These are phyloP conservation scores for Solanum piurae DNA, from an alignment of 257 asterid genomes.

Conservation along the genomic window DNA sequence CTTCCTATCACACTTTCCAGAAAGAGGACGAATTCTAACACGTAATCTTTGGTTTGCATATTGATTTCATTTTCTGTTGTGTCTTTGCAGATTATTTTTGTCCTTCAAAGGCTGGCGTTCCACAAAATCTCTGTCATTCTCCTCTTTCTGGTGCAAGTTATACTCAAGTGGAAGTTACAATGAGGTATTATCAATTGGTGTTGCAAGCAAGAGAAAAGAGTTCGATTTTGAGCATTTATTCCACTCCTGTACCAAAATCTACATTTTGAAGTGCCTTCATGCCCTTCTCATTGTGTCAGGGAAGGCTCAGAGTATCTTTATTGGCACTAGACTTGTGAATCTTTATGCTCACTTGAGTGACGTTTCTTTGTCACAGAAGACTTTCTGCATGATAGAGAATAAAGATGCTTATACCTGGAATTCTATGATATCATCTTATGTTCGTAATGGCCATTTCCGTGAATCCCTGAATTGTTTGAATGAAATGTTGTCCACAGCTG, in stretches of 20 bases:
- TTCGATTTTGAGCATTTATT: slow-evolving; percentile 47
- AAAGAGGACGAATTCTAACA: not conserved
- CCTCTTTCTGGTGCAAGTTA: slow-evolving; percentile 1
- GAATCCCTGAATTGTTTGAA: slow-evolving; percentile 50
- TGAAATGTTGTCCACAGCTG: slow-evolving; percentile 43
- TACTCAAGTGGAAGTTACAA: slow-evolving; percentile 20
- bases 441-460: slow-evolving; percentile 31
- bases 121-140: not conserved
- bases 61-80: not conserved
- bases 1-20: not conserved
- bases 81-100: slow-evolving; percentile 22
- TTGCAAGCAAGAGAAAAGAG: slow-evolving; percentile 12
- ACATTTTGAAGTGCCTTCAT: slow-evolving; percentile 42
- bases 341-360: slow-evolving; percentile 56
- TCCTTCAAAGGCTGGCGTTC: slow-evolving; percentile 28
- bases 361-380: slow-evolving; percentile 35
- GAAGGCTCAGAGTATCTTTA: slow-evolving; percentile 28
- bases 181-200: slow-evolving; percentile 12
- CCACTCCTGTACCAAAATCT: slow-evolving; percentile 34
- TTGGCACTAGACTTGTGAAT: slow-evolving; percentile 56
- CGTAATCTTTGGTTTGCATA: not conserved
- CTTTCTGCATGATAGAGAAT: slow-evolving; percentile 32
- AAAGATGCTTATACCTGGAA: slow-evolving; percentile 76
- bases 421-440: slow-evolving; percentile 64
- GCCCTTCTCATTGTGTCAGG: slow-evolving; percentile 67